Evolutionary conservation across 805 yeast genomes (phyloP), one percentile per base, ranked within the genome.

Genomic region (Hyphopichia homilentoma): DNA sequence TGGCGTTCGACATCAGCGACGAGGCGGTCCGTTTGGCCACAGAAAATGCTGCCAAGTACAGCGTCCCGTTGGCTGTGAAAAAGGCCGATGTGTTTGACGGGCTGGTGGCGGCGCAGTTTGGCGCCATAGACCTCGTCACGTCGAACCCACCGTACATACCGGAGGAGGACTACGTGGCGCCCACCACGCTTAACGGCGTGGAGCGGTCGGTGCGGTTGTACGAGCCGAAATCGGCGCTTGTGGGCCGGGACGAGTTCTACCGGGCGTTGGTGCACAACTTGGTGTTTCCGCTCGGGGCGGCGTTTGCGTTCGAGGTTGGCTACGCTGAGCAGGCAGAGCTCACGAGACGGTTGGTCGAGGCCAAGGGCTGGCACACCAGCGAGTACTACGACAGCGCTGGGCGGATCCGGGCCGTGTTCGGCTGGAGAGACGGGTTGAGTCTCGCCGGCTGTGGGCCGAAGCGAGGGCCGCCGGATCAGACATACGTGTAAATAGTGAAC

Each of bases 91-190:
- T 50, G 17, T 44, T 50, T 19, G 29, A 36, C 22, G 16, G 21
- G 4, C 25, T 29, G 12, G 15, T 38, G 6, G 6, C 35, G 4
- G 15, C 32, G 7, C 19, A 34, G n/a, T 30, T 43, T 24, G 36
- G 33, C 2, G 12, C 36, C 1, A 7, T 28, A 1, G 83, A 81
- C 37, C 33, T 90, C 3, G 50, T 93, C 1, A 71, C 81, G 0
- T 76, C 95, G n/a, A 90, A 90, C 45, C 98, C 98, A 1, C 98
- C 98, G 0, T 90, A 90, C 50, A 80, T 89, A 5, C 77, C 85
- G 0, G 6, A 19, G 2, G 29, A 40, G 0, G 78, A 79, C 29
- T 72, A 72, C 46, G 39, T 39, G 7, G 46, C 55, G 4, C 57
- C 70, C 1, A 30, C 56, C 7, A 26, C 30, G 2, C 29, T 7